Conservation (phyloP, 2,329 filamentous ascomycete genomes). For the Pseudogymnoascus sp. region DNA sequence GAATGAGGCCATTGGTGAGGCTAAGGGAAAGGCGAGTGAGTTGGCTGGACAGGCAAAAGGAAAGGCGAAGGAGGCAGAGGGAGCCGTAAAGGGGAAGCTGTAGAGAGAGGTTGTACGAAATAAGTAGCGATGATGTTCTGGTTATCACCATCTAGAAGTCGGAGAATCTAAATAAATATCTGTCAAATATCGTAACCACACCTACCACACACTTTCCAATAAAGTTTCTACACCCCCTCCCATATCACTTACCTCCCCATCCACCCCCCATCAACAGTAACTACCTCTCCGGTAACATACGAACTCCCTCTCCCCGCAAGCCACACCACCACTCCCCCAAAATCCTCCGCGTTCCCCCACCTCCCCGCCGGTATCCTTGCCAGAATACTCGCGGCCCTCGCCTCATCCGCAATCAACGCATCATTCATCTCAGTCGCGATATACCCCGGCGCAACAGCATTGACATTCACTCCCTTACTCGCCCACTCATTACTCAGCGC, state of each 20-base stretch:
- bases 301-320: constrained; percentile 67
- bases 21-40: constrained; percentile 31
- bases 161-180: not conserved
- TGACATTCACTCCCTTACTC: constrained; percentile 69
- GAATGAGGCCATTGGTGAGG: constrained; percentile 28
- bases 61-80: constrained; percentile 25
- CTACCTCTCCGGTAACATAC: constrained; percentile 74
- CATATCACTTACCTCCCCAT: constrained; percentile 66
- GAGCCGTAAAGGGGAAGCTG: not conserved
- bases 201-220: not conserved
- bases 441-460: constrained; percentile 84
- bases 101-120: not conserved
- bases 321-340: constrained; percentile 74
- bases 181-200: not conserved
- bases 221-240: constrained; percentile 35
- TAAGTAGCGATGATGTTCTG: not conserved
- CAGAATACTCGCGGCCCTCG: constrained; percentile 64
- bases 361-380: constrained; percentile 74
- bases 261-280: constrained; percentile 87
- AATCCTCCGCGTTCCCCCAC: constrained; percentile 80
- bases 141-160: not conserved
- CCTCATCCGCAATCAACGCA: constrained; percentile 66
- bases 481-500: constrained; percentile 83
- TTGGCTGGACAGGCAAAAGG: constrained; percentile 37
- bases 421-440: constrained; percentile 93